Evolutionary conservation across 306 rosid species (phyloP), one percentile per base, ranked within the genome.

Genomic region (Cucumis cinereus): DNA sequence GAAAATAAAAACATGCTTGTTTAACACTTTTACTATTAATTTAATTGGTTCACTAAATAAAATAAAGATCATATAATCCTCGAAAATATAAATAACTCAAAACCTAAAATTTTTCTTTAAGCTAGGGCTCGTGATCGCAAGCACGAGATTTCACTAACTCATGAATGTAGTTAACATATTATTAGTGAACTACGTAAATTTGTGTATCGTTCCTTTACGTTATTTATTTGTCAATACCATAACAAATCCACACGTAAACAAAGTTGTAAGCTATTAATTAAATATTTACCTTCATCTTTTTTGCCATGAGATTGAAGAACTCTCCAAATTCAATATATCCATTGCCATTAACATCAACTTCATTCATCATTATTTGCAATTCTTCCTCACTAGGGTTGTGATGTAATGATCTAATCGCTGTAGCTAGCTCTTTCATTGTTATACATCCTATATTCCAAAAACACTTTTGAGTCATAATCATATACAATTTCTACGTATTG

Each of bases 261-360:
- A 56, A 35, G 36, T n/a, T n/a, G n/a, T n/a, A n/a, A n/a, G 38
- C 1, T 35, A 17, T 33, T 17, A 63, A 62, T 30, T 33, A 63
- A 62, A 33, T 63, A 63, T 7, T 63, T 38, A 67, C 74, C 74
- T 68, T 68, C n/a, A 43, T 13, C 20, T 43, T 68, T 3, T 40
- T 41, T 22, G 56, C 74, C 74, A 68, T 41, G 56, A 68, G 74
- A 68, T 7, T 22, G 36, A 68, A 68, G 36, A 68, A 68, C 55
- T 68, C 74, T n/a, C 36, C 74, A 68, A 68, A 68, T 68, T 68
- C 56, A 22, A 68, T 68, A 7, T 35, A 13, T 43, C 74, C 74
- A 43, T 23, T 43, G 1, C 74, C 74, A 23, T 68, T 68, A 22
- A 68, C 38, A 43, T 68, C 74, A 43, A 68, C 36, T 68, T 68